Conservation (phyloP, 192 early-diverging fungal genomes). For the Gamsiella multidivaricata region DNA sequence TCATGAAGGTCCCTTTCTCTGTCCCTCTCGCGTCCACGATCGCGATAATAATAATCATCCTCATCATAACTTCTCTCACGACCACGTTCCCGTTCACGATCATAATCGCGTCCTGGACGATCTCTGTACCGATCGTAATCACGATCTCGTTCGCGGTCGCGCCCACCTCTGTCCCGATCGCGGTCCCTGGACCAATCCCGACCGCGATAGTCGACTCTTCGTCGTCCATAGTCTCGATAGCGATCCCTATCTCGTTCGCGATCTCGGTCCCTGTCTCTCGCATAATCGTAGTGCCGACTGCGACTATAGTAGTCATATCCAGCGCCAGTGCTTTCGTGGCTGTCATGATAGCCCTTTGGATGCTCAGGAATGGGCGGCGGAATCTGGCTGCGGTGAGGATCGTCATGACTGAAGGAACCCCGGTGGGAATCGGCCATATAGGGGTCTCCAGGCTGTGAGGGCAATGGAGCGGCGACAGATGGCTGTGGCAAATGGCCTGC, state of each 20-base stretch:
- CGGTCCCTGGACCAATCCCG: slow-evolving; percentile 45
- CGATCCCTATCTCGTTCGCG: slow-evolving; percentile 32
- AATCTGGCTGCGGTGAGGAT: slow-evolving; percentile 3
- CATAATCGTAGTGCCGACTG: slow-evolving; percentile 35
- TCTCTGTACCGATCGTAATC: slow-evolving; percentile 46
- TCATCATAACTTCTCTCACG: slow-evolving; percentile 43
- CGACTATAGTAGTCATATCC: slow-evolving; percentile 33
- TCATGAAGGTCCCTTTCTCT: background rate
- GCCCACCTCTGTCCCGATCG: slow-evolving; percentile 28
- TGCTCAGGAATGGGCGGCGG: background rate
- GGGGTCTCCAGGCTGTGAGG: background rate
- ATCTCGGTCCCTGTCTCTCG: slow-evolving; percentile 32
- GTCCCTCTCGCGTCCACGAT: slow-evolving; percentile 19
- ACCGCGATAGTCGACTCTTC: slow-evolving; percentile 28
- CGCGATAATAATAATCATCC: slow-evolving; percentile 40
- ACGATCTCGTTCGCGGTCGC: slow-evolving; percentile 31
- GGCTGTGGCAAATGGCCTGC: slow-evolving; percentile 5
- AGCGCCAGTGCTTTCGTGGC: slow-evolving; percentile 8
- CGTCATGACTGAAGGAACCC: slow-evolving; percentile 7
- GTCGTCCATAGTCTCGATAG: slow-evolving; percentile 34
- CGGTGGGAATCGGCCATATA: slow-evolving; percentile 16
- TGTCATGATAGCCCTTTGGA: slow-evolving; percentile 23
- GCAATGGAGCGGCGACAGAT: background rate
- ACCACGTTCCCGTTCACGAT: slow-evolving; percentile 20
- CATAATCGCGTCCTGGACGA: slow-evolving; percentile 36